Percentiles rank a stretch among this genome's conserved stretches.
phyloP scores from a whole-genome alignment of 169 alveolate species.

The Babesia gibsoni region DNA sequence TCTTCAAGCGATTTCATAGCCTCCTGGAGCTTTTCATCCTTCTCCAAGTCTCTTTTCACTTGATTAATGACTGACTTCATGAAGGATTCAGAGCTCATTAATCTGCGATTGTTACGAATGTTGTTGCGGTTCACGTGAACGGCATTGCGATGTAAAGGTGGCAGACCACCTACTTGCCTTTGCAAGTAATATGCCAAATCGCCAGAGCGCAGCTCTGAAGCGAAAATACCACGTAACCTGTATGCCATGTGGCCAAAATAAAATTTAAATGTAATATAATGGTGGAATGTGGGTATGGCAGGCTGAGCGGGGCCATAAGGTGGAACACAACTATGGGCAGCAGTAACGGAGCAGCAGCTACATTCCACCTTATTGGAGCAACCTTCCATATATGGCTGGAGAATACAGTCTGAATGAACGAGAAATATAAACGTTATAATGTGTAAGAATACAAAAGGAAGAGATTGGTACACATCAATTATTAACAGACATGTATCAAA shows the following conservation, averaged over 20 bases:
- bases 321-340: no score
- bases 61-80: constrained; percentile 73
- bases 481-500: no score
- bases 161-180: not conserved
- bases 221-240: not conserved
- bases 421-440: no score
- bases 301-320: no score
- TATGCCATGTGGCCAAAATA: not conserved
- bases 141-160: constrained; percentile 13
- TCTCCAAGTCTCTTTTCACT: constrained; percentile 76
- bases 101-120: not conserved
- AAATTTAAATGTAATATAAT: not conserved
- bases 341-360: no score
- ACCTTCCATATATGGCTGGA: no score
- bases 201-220: not conserved
- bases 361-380: no score
- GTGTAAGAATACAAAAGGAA: no score
- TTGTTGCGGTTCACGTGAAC: not conserved
- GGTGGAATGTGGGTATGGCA: no score
- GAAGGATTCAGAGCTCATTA: constrained; percentile 63
- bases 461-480: no score
- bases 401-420: no score
- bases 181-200: not conserved
- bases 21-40: constrained; percentile 71
- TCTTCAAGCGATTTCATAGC: constrained; percentile 74